Conservation (phyloP, 345 rosid species). For the Noccaea caerulescens region DNA sequence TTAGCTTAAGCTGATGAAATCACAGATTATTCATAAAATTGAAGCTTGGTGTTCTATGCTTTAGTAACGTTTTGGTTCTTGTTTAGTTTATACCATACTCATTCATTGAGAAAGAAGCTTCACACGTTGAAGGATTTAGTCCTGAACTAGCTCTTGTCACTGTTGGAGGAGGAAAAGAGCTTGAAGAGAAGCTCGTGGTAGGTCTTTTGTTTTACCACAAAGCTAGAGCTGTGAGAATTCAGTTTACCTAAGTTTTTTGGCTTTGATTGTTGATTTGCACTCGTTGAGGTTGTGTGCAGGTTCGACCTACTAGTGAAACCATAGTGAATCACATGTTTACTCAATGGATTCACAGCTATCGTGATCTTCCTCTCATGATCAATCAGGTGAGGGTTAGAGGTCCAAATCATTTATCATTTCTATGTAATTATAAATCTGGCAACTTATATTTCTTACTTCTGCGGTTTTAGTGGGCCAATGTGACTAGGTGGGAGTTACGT, state of each 20-base stretch:
- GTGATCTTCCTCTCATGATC: conserved; percentile 94
- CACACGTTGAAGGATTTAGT: conserved; percentile 93
- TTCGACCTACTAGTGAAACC: conserved; percentile 94
- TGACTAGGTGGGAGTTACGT: conserved; percentile 97
- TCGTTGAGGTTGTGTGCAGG: conserved; percentile 94
- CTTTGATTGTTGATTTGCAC: conserved; percentile 67
- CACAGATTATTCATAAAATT: background rate
- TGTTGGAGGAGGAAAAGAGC: conserved; percentile 90
- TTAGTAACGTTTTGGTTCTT: conserved; percentile 20
- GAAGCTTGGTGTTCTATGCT: background rate
- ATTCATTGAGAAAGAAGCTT: conserved; percentile 96
- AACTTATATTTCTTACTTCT: background rate
- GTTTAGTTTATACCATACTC: conserved; percentile 93
- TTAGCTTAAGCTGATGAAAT: background rate
- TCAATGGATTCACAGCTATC: conserved; percentile 94
- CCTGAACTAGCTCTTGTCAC: conserved; percentile 92
- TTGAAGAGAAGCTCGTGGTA: conserved; percentile 98
- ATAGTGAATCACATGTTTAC: conserved; percentile 97
- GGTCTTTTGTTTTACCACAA: conserved; percentile 19
- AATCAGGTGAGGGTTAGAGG: conserved; percentile 62
- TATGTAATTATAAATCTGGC: background rate
- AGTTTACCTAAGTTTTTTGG: conserved; percentile 58
- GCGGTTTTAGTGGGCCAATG: conserved; percentile 81
- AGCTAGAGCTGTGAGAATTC: conserved; percentile 30
- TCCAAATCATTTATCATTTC: conserved; percentile 10